Percentiles rank a stretch among this genome's conserved stretches.
phyloP scores from a whole-genome alignment of 1,139 yeast species.

The Saccharomycopsis crataegensis region DNA sequence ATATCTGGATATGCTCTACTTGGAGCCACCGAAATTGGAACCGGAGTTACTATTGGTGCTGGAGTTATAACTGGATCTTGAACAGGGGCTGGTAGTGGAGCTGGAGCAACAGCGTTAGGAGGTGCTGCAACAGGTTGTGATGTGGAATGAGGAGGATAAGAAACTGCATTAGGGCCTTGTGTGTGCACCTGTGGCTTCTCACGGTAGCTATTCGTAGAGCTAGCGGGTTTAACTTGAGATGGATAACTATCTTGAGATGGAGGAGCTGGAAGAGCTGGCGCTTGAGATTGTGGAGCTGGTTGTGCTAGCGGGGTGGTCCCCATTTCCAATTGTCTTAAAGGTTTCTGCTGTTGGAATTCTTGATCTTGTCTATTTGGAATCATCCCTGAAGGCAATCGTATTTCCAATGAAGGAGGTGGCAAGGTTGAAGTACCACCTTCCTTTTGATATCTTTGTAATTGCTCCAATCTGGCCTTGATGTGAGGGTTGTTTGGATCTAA shows the following conservation, averaged over 20 bases:
- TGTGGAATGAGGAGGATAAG: conserved; percentile 10
- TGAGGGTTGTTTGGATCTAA: conserved; percentile 93
- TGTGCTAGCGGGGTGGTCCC: conserved; percentile 7
- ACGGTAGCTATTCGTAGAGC: conserved; percentile 1
- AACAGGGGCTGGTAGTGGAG: conserved; percentile 5
- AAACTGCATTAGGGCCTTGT: conserved; percentile 15
- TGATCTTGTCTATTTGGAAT: conserved; percentile 31
- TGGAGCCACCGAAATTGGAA: conserved; percentile 3
- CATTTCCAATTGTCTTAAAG: conserved; percentile 20
- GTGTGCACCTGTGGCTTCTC: conserved; percentile 15
- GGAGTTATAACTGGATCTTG: conserved; percentile 4
- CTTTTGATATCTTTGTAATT: conserved; percentile 67
- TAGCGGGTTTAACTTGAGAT: background rate
- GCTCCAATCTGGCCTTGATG: conserved; percentile 86
- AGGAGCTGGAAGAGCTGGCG: conserved; percentile 15
- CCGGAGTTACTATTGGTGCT: conserved; percentile 3
- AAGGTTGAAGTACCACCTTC: conserved; percentile 62
- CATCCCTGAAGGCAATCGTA: conserved; percentile 50
- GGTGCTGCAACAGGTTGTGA: background rate
- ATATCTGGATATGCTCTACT: background rate
- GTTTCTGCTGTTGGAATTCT: conserved; percentile 22
- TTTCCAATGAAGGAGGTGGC: conserved; percentile 57
- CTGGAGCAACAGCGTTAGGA: background rate
- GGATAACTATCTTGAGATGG: conserved; percentile 15
- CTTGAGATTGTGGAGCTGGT: background rate